These are phyloP conservation scores for Crotalaria pallida DNA, from an alignment of 306 rosid genomes.

Conservation along the genomic window DNA sequence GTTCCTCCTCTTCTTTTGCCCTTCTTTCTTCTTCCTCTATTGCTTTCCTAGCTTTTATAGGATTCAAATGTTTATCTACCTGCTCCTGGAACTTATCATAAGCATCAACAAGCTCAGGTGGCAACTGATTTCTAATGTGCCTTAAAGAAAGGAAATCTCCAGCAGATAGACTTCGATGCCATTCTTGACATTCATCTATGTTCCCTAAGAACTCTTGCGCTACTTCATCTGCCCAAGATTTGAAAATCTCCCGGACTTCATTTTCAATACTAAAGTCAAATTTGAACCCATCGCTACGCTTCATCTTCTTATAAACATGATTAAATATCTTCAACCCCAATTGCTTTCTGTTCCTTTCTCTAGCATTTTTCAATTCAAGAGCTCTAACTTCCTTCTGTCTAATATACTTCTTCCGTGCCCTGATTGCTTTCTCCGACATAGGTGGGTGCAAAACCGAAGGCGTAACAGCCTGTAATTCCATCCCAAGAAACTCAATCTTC, in stretches of 20 bases:
- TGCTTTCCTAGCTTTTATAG: constrained; percentile 47
- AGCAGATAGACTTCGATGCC: constrained; percentile 58
- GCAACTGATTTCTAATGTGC: constrained; percentile 72
- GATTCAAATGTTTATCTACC: constrained; percentile 69
- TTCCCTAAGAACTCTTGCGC: constrained; percentile 55
- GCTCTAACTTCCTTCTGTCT: constrained; percentile 86
- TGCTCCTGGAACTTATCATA: constrained; percentile 80
- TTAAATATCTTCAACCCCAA: constrained; percentile 69
- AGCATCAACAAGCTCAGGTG: constrained; percentile 65
- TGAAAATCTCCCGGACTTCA: constrained; percentile 54
- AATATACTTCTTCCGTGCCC: constrained; percentile 79
- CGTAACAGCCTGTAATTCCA: constrained; percentile 73
- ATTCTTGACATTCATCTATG: constrained; percentile 63
- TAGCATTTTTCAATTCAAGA: constrained; percentile 66
- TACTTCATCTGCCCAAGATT: constrained; percentile 70
- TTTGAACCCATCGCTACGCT: constrained; percentile 49
- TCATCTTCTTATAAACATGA: constrained; percentile 63
- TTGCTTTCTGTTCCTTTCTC: constrained; percentile 76
- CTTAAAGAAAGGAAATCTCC: constrained; percentile 72
- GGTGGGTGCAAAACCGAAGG: constrained; percentile 70
- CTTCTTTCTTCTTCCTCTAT: constrained; percentile 62
- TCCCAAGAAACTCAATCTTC: constrained; percentile 74
- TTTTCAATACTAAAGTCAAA: constrained; percentile 57
- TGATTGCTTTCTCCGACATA: constrained; percentile 69
- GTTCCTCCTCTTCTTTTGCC: constrained; percentile 57